Conservation (phyloP, 2,329 filamentous ascomycete genomes). For the Cadophora sp. region DNA sequence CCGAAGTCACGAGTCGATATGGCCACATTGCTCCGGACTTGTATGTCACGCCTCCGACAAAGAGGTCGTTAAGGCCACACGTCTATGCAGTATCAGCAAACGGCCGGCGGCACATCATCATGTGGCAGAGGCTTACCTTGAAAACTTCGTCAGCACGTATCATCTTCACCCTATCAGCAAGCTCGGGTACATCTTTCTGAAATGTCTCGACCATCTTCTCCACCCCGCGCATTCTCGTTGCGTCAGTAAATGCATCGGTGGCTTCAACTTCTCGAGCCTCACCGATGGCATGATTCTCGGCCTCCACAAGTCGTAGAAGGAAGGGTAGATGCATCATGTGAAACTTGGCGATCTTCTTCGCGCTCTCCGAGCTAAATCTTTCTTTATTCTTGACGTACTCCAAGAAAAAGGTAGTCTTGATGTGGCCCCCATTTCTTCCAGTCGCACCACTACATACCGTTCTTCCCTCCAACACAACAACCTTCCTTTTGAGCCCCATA, state of each 20-base stretch:
- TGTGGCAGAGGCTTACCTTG: too few relatives aligned
- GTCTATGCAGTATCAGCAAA: too few relatives aligned
- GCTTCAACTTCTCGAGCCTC: slow-evolving; percentile 49
- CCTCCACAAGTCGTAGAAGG: slow-evolving; percentile 48
- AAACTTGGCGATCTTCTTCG: slow-evolving; percentile 51
- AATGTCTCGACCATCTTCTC: slow-evolving; percentile 45
- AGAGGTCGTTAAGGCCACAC: slow-evolving; percentile 37
- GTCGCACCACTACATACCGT: slow-evolving; percentile 58
- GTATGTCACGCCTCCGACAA: slow-evolving; percentile 53
- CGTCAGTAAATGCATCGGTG: slow-evolving; percentile 46
- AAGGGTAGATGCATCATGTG: slow-evolving; percentile 51
- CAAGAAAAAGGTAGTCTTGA: slow-evolving; percentile 54
- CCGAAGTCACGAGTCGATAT: slow-evolving; percentile 54
- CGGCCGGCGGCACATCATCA: too few relatives aligned
- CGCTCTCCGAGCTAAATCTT: slow-evolving; percentile 45
- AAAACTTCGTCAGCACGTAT: neutral
- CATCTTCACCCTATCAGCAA: slow-evolving; percentile 18
- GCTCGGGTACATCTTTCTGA: slow-evolving; percentile 49
- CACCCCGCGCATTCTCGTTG: slow-evolving; percentile 30
- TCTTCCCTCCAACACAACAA: slow-evolving; percentile 59
- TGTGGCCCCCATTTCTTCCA: slow-evolving; percentile 59
- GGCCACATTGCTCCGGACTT: slow-evolving; percentile 57
- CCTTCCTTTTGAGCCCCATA: slow-evolving; percentile 32
- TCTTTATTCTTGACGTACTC: slow-evolving; percentile 47
- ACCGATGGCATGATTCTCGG: too few relatives aligned